A percentile compares a stretch with the other conserved stretches of the same genome.
Conservation (phyloP, 805 yeast genomes). For the Ogataea salicorniae region DNA sequence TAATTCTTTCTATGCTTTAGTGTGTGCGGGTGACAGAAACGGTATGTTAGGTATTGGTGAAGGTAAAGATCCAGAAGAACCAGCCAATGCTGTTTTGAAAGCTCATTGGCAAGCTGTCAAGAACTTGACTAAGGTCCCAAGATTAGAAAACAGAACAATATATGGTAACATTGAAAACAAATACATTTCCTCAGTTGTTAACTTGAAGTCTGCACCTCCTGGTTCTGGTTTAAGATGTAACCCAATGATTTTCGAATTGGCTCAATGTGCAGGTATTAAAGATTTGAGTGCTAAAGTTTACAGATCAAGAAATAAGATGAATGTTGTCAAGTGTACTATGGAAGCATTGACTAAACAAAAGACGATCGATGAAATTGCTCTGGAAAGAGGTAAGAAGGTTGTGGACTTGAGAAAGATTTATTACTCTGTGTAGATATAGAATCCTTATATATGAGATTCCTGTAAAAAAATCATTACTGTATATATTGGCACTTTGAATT, state of each 20-base stretch:
- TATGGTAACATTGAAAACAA: constrained; percentile 78
- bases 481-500: neutral
- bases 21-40: constrained; percentile 86
- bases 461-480: neutral
- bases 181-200: constrained; percentile 80
- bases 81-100: constrained; percentile 67
- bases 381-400: constrained; percentile 89
- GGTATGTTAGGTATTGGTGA: constrained; percentile 96
- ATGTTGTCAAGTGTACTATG: constrained; percentile 83
- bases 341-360: constrained; percentile 79
- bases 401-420: constrained; percentile 89
- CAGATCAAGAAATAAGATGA: constrained; percentile 91
- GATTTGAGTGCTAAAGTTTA: constrained; percentile 89
- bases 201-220: constrained; percentile 81
- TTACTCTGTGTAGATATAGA: constrained; percentile 37
- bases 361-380: constrained; percentile 81
- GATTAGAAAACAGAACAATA: constrained; percentile 89
- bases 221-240: constrained; percentile 93
- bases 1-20: constrained; percentile 73
- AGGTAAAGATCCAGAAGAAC: constrained; percentile 80
- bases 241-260: constrained; percentile 83
- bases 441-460: no score
- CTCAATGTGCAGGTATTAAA: constrained; percentile 89
- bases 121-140: constrained; percentile 72
- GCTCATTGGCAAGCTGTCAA: constrained; percentile 95